These are phyloP conservation scores for Cystobasidium pallidum DNA, from an alignment of 1,284 basidiomycete genomes.

Conservation along the genomic window DNA sequence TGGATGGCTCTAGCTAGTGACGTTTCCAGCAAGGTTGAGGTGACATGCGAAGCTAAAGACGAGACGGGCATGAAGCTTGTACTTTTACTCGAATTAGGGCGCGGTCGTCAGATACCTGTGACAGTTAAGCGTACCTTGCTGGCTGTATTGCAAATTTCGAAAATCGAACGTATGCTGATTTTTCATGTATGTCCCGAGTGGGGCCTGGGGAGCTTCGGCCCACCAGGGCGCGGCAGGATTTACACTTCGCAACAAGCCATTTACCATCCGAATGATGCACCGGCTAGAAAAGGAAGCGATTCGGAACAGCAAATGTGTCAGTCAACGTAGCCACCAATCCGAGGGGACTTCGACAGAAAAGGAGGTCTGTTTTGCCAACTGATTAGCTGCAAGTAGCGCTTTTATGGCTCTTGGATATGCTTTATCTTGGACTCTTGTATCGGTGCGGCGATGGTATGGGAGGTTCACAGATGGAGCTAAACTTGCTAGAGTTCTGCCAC, in stretches of 20 bases:
- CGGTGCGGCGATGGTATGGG: conserved; percentile 48
- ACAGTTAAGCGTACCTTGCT: conserved; percentile 9
- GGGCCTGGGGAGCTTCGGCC: conserved; percentile 47
- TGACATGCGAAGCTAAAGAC: conserved; percentile 47
- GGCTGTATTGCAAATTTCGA: conserved; percentile 50
- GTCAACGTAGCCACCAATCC: conserved; percentile 31
- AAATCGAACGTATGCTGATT: conserved; percentile 46
- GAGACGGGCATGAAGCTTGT: conserved; percentile 34
- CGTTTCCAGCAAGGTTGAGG: conserved; percentile 80
- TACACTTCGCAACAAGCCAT: conserved; percentile 58
- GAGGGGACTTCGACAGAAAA: conserved; percentile 4
- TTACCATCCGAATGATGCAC: conserved; percentile 26
- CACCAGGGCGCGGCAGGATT: conserved; percentile 47
- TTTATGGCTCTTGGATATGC: not conserved
- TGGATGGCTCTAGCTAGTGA: conserved; percentile 86
- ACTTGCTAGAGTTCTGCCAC: conserved; percentile 55
- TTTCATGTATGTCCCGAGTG: not conserved
- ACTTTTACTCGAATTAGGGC: not conserved
- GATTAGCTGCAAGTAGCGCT: not conserved
- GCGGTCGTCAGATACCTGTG: not conserved
- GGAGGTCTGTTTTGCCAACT: conserved; percentile 30
- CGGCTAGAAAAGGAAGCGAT: not conserved
- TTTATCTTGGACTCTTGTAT: conserved; percentile 52
- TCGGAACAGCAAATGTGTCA: conserved; percentile 12
- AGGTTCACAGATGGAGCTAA: conserved; percentile 47